phyloP scores from a whole-genome alignment of 495 filamentous ascomycete genomes.

The Lasiosphaeria ovina region DNA sequence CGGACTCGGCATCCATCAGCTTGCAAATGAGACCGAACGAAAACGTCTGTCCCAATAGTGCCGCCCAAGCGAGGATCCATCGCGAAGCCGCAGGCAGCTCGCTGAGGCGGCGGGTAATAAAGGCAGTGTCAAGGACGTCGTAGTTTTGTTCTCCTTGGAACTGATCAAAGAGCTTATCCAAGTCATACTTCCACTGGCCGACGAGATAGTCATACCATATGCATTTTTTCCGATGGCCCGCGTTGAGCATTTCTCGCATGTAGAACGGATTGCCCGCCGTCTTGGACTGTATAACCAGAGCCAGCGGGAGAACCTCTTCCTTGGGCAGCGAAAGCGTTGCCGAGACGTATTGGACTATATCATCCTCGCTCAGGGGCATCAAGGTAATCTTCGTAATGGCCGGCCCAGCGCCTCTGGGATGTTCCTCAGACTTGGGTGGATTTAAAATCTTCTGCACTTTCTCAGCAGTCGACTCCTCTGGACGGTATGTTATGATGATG shows the following conservation, averaged over 20 bases:
- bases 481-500: slow-evolving; percentile 66
- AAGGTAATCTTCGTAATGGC: slow-evolving; percentile 65
- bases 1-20: slow-evolving; percentile 67
- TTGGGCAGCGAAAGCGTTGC: slow-evolving; percentile 63
- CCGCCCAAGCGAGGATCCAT: slow-evolving; percentile 83
- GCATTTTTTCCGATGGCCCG: slow-evolving; percentile 78
- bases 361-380: slow-evolving; percentile 65
- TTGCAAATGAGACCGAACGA: slow-evolving; percentile 77
- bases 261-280: slow-evolving; percentile 83
- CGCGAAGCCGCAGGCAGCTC: slow-evolving; percentile 70
- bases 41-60: slow-evolving; percentile 74
- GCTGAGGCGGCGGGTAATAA: slow-evolving; percentile 70
- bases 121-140: slow-evolving; percentile 73
- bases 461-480: slow-evolving; percentile 50
- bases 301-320: slow-evolving; percentile 61
- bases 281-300: slow-evolving; percentile 77
- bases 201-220: slow-evolving; percentile 86
- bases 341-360: slow-evolving; percentile 74
- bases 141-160: slow-evolving; percentile 75
- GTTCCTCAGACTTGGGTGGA: slow-evolving; percentile 46
- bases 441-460: slow-evolving; percentile 46
- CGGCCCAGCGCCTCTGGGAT: slow-evolving; percentile 42
- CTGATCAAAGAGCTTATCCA: slow-evolving; percentile 78
- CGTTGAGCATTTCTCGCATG: slow-evolving; percentile 85
- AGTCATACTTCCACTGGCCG: slow-evolving; percentile 75